Conservation (phyloP, 1,284 basidiomycete genomes). For the Ustilago xerochloae region DNA sequence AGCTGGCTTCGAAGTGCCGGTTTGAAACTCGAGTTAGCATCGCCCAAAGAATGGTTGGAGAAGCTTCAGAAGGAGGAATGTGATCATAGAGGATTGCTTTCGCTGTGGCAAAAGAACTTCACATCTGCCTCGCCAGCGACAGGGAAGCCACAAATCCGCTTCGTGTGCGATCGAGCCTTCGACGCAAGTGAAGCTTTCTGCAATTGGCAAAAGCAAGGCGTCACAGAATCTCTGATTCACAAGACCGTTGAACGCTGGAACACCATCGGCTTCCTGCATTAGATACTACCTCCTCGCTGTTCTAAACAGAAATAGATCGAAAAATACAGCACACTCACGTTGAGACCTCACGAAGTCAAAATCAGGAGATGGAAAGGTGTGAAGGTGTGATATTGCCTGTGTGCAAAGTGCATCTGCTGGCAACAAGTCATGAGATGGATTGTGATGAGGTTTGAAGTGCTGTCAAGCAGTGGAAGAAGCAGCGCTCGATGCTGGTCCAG, state of each 20-base stretch:
- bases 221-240: slow-evolving; percentile 20
- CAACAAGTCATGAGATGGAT: too few species aligned
- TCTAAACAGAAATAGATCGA: not conserved
- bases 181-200: slow-evolving; percentile 4
- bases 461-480: slow-evolving; percentile 35
- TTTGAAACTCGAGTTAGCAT: slow-evolving; percentile 79
- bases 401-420: not conserved
- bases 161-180: slow-evolving; percentile 17
- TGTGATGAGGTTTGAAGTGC: not conserved
- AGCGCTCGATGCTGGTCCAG: slow-evolving; percentile 31
- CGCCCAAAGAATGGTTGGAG: slow-evolving; percentile 74
- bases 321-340: too few species aligned
- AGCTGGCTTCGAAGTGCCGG: slow-evolving; percentile 75
- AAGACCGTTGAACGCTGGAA: slow-evolving; percentile 35
- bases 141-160: slow-evolving; percentile 1
- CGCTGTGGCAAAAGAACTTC: slow-evolving; percentile 38
- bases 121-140: not conserved
- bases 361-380: too few species aligned
- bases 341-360: too few species aligned
- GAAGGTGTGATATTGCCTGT: not conserved
- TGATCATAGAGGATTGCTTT: slow-evolving; percentile 33
- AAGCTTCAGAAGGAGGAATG: slow-evolving; percentile 64
- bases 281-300: not conserved
- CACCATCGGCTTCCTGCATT: slow-evolving; percentile 23
- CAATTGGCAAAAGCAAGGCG: slow-evolving; percentile 18